Percentiles rank a stretch among this genome's conserved stretches.
phyloP scores from a whole-genome alignment of 257 asterid genomes.

The Solanum ossicruentum region DNA sequence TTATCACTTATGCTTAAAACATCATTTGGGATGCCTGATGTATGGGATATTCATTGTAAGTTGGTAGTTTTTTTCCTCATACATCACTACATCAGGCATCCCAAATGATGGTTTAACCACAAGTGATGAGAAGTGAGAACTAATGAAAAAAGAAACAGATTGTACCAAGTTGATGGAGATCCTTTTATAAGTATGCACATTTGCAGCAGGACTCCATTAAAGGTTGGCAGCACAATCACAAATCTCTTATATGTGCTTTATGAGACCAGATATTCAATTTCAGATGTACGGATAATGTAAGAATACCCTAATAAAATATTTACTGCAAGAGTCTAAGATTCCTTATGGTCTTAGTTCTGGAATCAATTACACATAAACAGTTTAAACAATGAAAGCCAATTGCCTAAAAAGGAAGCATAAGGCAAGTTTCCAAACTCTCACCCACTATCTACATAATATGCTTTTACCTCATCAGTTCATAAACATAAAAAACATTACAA shows the following conservation, averaged over 20 bases:
- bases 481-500: background rate
- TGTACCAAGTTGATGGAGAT: background rate
- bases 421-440: background rate
- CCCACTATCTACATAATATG: background rate
- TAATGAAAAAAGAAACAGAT: background rate
- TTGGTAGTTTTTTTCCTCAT: background rate
- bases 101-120: background rate
- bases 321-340: background rate
- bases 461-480: background rate
- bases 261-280: background rate
- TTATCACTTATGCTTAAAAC: background rate
- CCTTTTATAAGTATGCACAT: background rate
- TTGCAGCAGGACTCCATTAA: background rate
- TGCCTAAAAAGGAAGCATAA: background rate
- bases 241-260: background rate
- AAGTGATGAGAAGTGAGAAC: background rate
- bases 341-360: background rate
- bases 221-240: background rate
- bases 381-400: background rate
- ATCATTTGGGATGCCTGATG: background rate
- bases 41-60: too few relatives aligned
- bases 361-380: background rate
- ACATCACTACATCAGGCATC: background rate
- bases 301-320: background rate
- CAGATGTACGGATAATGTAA: background rate